Base-by-base conservation (phyloP, 176 grass and related monocot species). In the Raddia distichophylla region DNA sequence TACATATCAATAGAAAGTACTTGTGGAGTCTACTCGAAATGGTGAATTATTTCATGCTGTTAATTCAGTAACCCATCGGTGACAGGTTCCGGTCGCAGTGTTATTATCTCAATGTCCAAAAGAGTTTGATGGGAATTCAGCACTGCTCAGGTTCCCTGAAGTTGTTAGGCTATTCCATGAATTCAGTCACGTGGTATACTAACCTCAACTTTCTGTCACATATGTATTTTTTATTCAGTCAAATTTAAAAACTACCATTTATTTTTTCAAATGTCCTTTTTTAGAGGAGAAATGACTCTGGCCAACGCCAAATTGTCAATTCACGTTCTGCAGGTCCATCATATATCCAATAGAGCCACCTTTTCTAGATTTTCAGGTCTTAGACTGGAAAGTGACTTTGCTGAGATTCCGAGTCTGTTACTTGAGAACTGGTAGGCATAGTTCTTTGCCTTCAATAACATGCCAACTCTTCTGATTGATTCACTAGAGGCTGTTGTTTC, bases 81-180 rank as follows among this genome's bases (percentile, higher is more conserved):
- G 48, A 78, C 81, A 98, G 96, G 89, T 98, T 81, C 86, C 96
- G 2, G 86, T 89, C 84, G 86, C 89, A 53, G 84, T 98, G 50
- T 56, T 98, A 67, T 83, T 98, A 76, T 95, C 92, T 74, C 96
- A 95, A 32, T 98, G 86, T 70, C 90, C 90, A 35, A 93, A 93
- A 91, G 91, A 93, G 74, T 80, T 89, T 80, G 88, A 91, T 86
- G 92, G 82, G 51, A 84, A 86, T 88, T 80, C 90, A 80, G 84
- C 91, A 51, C 68, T 98, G 67, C 67, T 98, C 33, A 85, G 90
- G 60, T 98, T 98, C 63, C 83, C 88, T 0, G 96, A 98, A 89
- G 93, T 98, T 88, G 92, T 98, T 60, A 89, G 79, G 79, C 82
- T 98, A 74, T 98, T 95, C 73, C 96, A 98, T 93, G 96, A 98